Evolutionary conservation across 768 basidiomycete species (phyloP), one percentile per base, ranked within the genome.

Genomic region (Plicaturopsis crispa): DNA sequence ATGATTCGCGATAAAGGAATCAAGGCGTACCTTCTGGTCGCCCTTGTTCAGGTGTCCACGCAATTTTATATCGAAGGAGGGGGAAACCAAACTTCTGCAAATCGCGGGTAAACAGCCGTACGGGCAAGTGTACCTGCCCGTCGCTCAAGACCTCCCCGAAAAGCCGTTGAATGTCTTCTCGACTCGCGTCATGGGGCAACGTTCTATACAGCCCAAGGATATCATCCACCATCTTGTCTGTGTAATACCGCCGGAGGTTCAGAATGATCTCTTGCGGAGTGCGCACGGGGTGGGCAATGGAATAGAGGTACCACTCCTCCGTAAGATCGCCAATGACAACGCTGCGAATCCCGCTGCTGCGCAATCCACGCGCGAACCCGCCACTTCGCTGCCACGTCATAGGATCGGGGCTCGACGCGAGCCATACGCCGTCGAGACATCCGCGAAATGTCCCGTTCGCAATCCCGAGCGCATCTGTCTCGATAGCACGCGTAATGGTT

Each of bases 251-350:
- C 48, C 66, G 56, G 33, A 87, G 48, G 46, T 82, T 83, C 7
- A 63, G 62, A 18, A 68, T 50, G 7, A 85, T 62, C 44, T 86
- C 84, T 17, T 46, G 45, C 16, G 66, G 57, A 6, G 62, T 56
- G 8, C 52, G 36, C 34, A 85, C 69, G 0, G 76, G 73, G 52
- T 84, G 75, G 3, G 81, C 75, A 46, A 85, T 77, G 12, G 80
- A 72, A 47, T 86, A 86, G 37, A 85, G 67, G 53, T 76, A 83
- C 83, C 84, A 86, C 54, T 87, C 84, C 47, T 86, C 81, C 13
- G 63, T 66, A 35, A 84, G 65, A 38, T 84, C 79, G 7, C 85
- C 84, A 14, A 80, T 59, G 36, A 78, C 61, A 40, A 87, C 61
- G 49, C 70, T 74, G 26, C 62, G 67, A 32, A 85, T 65, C 2